Evolutionary conservation across 2,329 filamentous ascomycete species (phyloP), one percentile per base, ranked within the genome.

Genomic region (Chlorencoelia australis): DNA sequence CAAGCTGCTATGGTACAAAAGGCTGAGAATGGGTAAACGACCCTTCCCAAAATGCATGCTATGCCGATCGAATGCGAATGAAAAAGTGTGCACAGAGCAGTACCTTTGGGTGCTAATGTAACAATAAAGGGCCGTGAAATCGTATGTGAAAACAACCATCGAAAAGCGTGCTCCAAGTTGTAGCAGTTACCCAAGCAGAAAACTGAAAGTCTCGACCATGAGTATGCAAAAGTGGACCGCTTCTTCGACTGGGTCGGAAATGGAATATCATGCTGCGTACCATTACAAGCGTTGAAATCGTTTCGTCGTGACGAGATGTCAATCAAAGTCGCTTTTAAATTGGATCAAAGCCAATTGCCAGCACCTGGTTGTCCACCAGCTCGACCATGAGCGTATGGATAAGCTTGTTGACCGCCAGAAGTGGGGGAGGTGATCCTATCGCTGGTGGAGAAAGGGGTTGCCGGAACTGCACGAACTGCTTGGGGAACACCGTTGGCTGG

Each of bases 211-310:
- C 38, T 33, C 21, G 5, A 29, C 22, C 10, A 37, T 28, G 28
- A 35, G 42, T 39, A 33, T 35, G 30, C 32, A 20, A 41, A 34
- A 45, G 34, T 39, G 41, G 39, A 41, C 41, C 24, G 40, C 31
- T 36, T 28, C 42, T 47, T 43, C 48, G 39, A 46, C 38, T 37
- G 48, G 40, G 40, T 48, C 42, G 45, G 49, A 55, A 52, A 48
- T 45, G 41, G 46, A 56, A 39, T 42, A 45, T 54, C 50, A 39
- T 55, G 45, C 40, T 46, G 52, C 49, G 53, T 58, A 58, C 54
- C 54, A 47, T 58, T 58, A 58, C 54, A 58, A 47, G 46, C 51
- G 51, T 55, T 50, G 47, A 47, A 48, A 54, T 58, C 55, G 39
- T 58, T 41, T 51, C 52, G 42, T 57, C 54, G 39, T 56, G 45